These are phyloP conservation scores for Peribolospora kevripleyi DNA, from an alignment of 768 basidiomycete species.

Conservation along the genomic window DNA sequence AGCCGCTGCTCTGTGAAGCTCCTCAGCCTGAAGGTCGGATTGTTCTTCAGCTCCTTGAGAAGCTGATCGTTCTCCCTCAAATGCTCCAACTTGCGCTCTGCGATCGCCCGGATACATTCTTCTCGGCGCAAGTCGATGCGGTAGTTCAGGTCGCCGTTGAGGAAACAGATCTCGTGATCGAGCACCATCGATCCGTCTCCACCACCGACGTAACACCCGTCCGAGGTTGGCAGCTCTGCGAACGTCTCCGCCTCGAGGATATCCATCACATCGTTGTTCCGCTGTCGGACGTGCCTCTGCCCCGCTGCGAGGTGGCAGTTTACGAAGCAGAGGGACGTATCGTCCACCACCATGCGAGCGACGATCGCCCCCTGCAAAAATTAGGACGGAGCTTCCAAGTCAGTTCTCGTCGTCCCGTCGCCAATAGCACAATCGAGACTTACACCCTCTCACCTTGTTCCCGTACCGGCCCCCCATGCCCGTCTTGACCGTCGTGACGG, in stretches of 20 bases:
- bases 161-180: constrained; percentile 84
- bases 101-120: constrained; percentile 42
- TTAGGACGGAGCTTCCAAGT: not conserved
- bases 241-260: constrained; percentile 54
- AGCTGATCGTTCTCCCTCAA: constrained; percentile 68
- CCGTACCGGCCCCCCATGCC: constrained; percentile 85
- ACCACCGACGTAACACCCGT: constrained; percentile 57
- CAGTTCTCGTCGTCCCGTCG: too few species aligned
- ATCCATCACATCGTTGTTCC: constrained; percentile 67
- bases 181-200: constrained; percentile 80
- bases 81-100: constrained; percentile 36
- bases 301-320: constrained; percentile 94
- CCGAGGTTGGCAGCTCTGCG: constrained; percentile 21
- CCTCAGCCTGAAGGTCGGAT: constrained; percentile 66
- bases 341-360: constrained; percentile 68
- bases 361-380: constrained; percentile 54
- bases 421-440: too few species aligned
- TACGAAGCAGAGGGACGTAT: constrained; percentile 79
- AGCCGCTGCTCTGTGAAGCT: constrained; percentile 57
- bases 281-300: constrained; percentile 50
- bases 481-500: constrained; percentile 63
- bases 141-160: constrained; percentile 90
- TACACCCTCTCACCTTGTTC: constrained; percentile 45
- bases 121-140: constrained; percentile 85
- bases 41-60: constrained; percentile 60